These are phyloP conservation scores for Ustilago shanxiensis DNA, from an alignment of 1,284 basidiomycete genomes.

Conservation along the genomic window DNA sequence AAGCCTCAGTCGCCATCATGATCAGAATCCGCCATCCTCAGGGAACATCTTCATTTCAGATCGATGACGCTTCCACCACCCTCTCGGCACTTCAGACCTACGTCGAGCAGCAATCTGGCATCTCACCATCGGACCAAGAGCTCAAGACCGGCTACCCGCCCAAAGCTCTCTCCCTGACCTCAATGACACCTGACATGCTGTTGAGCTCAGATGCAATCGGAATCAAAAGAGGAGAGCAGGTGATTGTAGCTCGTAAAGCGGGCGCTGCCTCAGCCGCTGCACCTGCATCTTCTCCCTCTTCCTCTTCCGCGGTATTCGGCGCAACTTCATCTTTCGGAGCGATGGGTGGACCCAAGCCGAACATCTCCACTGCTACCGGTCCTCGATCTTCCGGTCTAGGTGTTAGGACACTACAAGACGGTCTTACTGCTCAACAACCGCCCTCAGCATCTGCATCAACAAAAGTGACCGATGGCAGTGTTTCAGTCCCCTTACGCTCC, in stretches of 20 bases:
- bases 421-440: slow-evolving; percentile 21
- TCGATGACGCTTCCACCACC: slow-evolving; percentile 22
- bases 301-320: not conserved
- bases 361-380: slow-evolving; percentile 27
- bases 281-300: not conserved
- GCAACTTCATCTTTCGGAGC: slow-evolving; percentile 22
- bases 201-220: slow-evolving; percentile 16
- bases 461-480: slow-evolving; percentile 27
- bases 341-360: slow-evolving; percentile 23
- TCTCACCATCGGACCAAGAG: slow-evolving; percentile 36
- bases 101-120: slow-evolving; percentile 25
- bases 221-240: slow-evolving; percentile 44
- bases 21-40: slow-evolving; percentile 51
- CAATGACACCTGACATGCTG: not conserved
- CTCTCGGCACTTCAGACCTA: slow-evolving; percentile 23
- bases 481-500: slow-evolving; percentile 21
- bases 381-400: slow-evolving; percentile 22
- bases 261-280: not conserved
- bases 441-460: not conserved
- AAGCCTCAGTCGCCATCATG: slow-evolving; percentile 10
- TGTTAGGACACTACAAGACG: slow-evolving; percentile 24
- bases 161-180: slow-evolving; percentile 13
- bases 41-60: slow-evolving; percentile 38
- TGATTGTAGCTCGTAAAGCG: slow-evolving; percentile 32
- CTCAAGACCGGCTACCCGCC: slow-evolving; percentile 54